Conservation (phyloP, 441 rosid species). For the Euphorbia schlechtendalii region DNA sequence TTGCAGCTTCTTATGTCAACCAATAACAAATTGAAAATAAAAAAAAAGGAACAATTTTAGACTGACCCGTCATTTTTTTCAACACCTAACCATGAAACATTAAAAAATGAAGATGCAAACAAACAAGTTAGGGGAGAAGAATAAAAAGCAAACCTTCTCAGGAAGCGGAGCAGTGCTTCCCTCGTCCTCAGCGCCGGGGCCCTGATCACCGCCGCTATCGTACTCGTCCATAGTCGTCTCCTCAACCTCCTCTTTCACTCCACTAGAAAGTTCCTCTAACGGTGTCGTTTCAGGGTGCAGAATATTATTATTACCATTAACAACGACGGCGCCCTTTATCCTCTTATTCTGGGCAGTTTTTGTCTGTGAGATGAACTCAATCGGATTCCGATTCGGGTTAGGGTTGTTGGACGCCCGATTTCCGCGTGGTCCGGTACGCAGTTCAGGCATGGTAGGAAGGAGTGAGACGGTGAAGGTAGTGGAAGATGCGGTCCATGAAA, state of each 20-base stretch:
- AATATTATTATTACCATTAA: slow-evolving; percentile 16
- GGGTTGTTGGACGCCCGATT: slow-evolving; percentile 26
- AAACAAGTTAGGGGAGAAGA: not conserved
- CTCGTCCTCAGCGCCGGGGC: slow-evolving; percentile 64
- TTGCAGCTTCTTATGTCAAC: too few relatives aligned
- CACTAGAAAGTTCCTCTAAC: slow-evolving; percentile 21
- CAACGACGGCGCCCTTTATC: slow-evolving; percentile 22
- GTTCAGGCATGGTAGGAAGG: slow-evolving; percentile 41
- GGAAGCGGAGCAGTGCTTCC: slow-evolving; percentile 84
- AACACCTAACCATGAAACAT: slow-evolving; percentile 3
- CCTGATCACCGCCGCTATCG: slow-evolving; percentile 65
- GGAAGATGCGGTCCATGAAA: slow-evolving; percentile 27
- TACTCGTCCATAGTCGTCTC: slow-evolving; percentile 52
- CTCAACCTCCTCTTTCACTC: slow-evolving; percentile 26
- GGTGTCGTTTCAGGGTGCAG: slow-evolving; percentile 19
- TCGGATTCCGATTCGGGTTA: slow-evolving; percentile 25
- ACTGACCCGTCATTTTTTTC: too few relatives aligned
- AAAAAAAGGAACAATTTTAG: too few relatives aligned
- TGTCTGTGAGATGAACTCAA: slow-evolving; percentile 24
- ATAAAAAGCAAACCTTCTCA: slow-evolving; percentile 47
- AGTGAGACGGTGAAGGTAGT: not conserved
- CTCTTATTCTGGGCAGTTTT: slow-evolving; percentile 15
- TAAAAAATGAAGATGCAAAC: not conserved
- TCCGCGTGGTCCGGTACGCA: slow-evolving; percentile 41
- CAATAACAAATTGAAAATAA: too few relatives aligned